Base-by-base conservation (phyloP, 2,329 filamentous ascomycete species). In the Conoideocrella luteorostrata region DNA sequence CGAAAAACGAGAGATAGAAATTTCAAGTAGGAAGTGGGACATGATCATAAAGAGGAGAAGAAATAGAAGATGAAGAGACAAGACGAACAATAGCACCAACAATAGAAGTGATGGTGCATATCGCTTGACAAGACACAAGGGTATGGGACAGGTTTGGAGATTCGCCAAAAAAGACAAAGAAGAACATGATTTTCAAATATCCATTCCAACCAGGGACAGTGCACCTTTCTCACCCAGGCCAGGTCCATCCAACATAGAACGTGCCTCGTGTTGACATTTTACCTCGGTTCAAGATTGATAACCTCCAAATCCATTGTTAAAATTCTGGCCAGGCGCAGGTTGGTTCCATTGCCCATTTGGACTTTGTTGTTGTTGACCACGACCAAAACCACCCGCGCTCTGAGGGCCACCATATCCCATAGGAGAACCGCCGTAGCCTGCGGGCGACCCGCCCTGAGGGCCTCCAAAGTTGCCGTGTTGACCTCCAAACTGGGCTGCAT, bases 351-450 rank as follows among this genome's bases (percentile, higher is more conserved):
- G 75, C 49, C 70, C 59, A 51, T 75, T 77, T 32, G 76, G 73
- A 30, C 71, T 70, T 57, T 77, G 73, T 55, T 80, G 77, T 57
- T 77, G 73, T 55, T 80, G 77, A 52, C 86, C 88, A 61, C 88
- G 87, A 50, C 87, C 88, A 60, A 89, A 95, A 49, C 88, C 88
- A 56, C 86, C 88, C 55, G 86, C 85, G 60, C 84, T 93, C 53
- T 83, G 77, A 55, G 77, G 84, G 51, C 73, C 82, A 58, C 75
- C 84, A 67, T 86, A 87, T 51, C 77, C 77, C 75, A 86, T 85
- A 46, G 79, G 80, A 59, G 83, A 82, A 53, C 76, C 79, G 54
- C 74, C 77, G 62, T 81, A 83, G 35, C 72, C 75, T 29, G 72
- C 77, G 23, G 79, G 78, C 45, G 80, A 81, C 58, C 78, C 78